A percentile compares a stretch with the other conserved stretches of the same genome.
phyloP scores from a whole-genome alignment of 495 filamentous ascomycete genomes.

The Neurospora sp. region DNA sequence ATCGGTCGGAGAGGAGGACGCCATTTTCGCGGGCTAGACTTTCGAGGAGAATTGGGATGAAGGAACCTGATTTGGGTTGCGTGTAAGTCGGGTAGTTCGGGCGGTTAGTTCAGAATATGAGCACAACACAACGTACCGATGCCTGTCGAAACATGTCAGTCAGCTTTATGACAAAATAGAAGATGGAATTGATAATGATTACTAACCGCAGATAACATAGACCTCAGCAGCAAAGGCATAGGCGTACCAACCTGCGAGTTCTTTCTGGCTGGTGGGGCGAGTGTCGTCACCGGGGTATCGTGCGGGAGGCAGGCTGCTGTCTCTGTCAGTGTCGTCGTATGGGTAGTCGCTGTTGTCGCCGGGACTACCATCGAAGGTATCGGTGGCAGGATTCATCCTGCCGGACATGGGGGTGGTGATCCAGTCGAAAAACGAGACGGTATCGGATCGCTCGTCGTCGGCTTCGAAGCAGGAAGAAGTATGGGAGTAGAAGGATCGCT shows the following conservation, averaged over 20 bases:
- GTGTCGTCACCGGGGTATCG: constrained; percentile 77
- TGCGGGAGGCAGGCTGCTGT: constrained; percentile 4
- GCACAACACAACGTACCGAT: constrained; percentile 17
- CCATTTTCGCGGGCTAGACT: constrained; percentile 86
- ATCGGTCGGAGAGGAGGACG: constrained; percentile 65
- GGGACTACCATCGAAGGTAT: neutral
- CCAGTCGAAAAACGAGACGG: neutral
- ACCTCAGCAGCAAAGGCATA: constrained; percentile 98
- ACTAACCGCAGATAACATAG: constrained; percentile 86
- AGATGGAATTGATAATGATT: neutral
- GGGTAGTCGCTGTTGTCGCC: constrained; percentile 13
- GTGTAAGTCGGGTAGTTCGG: neutral
- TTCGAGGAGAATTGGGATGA: constrained; percentile 94
- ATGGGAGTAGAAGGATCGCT: constrained; percentile 31
- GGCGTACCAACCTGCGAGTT: constrained; percentile 89
- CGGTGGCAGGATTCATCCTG: constrained; percentile 17
- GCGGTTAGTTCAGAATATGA: neutral
- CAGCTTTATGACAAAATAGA: neutral
- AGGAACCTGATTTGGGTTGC: constrained; percentile 52
- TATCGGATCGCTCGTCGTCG: constrained; percentile 49
- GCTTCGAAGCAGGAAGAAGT: constrained; percentile 46
- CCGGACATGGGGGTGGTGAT: constrained; percentile 3
- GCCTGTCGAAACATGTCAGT: constrained; percentile 3
- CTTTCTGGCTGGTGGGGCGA: constrained; percentile 72
- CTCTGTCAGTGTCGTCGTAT: neutral